Evolutionary conservation across 139 green algal genomes (phyloP), one percentile per base, ranked within the genome.

Genomic region (Pleodorina starrii): DNA sequence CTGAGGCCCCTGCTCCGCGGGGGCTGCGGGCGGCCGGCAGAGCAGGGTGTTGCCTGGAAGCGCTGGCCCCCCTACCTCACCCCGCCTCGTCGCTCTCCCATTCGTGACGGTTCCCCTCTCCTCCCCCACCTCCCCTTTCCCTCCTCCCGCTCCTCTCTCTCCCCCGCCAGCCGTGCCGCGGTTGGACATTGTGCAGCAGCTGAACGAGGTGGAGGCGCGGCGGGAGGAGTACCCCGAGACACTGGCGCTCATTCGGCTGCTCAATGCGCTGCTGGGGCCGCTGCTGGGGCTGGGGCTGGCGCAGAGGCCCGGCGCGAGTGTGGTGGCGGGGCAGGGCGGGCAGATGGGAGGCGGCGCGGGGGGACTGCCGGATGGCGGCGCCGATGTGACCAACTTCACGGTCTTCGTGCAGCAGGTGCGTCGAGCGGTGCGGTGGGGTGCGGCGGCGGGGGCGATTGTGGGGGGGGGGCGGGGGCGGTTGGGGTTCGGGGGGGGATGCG

Each of bases 171-270:
- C 81, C 40, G 85, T 92, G 35, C 90, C 90, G 0, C 77, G 90
- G 23, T 86, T 93, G 59, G 92, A 94, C 82, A 85, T 94, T 19
- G 66, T 94, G 71, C 75, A 86, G 25, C 96, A 98, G 81, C 91
- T 98, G 17, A 95, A 94, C 54, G 96, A 98, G 88, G 93, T 97
- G 32, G 95, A 97, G 91, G 92, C 93, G 36, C 84, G 94, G 44
- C 86, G 94, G 78, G 93, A 98, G 85, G 94, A 97, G 57, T 98
- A 97, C 80, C 83, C 75, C 5, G 96, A 98, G 85, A 94, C 90
- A 0, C 57, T 97, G 1, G 92, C 94, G 0, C 96, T 98, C 63
- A 84, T 97, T 32, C 80, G 77, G 0, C 90, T 98, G 46, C 89
- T 98, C 42, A 98, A 97, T 82, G 77, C 87, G 23, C 85, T 97